These are phyloP conservation scores for Coleophoma eucalyptorum DNA, from an alignment of 2,329 filamentous ascomycete species.

Conservation along the genomic window DNA sequence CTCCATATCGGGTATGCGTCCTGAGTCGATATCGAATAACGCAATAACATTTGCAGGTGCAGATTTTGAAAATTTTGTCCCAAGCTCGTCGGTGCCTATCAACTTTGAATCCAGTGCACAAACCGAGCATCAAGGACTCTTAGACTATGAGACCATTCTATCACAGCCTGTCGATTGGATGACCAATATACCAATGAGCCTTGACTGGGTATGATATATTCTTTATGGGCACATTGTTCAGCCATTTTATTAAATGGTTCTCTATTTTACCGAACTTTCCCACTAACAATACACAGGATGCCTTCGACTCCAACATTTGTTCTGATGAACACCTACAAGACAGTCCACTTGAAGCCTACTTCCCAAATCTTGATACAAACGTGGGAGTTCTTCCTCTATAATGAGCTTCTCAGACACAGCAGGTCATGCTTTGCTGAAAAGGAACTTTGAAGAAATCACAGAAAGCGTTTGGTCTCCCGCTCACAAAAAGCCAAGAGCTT, in stretches of 20 bases:
- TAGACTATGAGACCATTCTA: not conserved
- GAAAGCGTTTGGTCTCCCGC: conserved; percentile 18
- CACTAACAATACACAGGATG: conserved; percentile 7
- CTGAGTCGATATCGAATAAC: no score
- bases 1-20: no score
- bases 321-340: conserved; percentile 6
- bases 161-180: conserved; percentile 11
- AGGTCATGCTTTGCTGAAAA: no score
- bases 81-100: no score
- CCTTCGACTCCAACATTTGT: conserved; percentile 14
- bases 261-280: not conserved
- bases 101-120: no score
- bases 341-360: conserved; percentile 7
- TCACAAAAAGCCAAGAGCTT: conserved; percentile 33
- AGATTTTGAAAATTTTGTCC: no score
- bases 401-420: no score
- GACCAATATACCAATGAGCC: conserved; percentile 12
- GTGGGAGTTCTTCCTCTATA: no score
- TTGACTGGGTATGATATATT: conserved; percentile 19
- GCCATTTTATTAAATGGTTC: not conserved
- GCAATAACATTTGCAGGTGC: no score
- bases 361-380: conserved; percentile 1
- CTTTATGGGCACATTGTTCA: not conserved
- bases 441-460: no score
- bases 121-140: not conserved